Evolutionary conservation across 371 early-diverging fungal genomes (phyloP).

Genomic region (Umbelopsis sp.): DNA sequence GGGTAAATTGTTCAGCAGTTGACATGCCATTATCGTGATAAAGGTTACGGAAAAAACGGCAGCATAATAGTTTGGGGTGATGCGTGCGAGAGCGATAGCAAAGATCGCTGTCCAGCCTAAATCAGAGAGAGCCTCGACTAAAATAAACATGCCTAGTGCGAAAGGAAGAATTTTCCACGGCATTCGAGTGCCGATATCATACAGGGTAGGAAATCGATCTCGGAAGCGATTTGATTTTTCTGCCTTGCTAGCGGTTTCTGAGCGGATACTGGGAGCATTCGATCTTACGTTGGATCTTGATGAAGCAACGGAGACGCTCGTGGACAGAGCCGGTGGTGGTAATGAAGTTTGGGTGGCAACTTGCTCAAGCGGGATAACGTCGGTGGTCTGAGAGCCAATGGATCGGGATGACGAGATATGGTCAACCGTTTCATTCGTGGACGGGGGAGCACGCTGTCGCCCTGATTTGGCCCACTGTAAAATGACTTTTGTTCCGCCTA

Average conservation of each 20-base stretch:
- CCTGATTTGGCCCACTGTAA: neutral
- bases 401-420: neutral
- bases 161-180: conserved; percentile 82
- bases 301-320: neutral
- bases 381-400: conserved; percentile 5
- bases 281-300: neutral
- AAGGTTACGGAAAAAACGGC: conserved; percentile 69
- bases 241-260: neutral
- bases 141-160: conserved; percentile 82
- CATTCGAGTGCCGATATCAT: conserved; percentile 60
- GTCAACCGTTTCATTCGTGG: neutral
- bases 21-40: conserved; percentile 72
- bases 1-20: conserved; percentile 82
- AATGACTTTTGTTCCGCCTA: conserved; percentile 6
- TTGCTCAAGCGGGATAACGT: neutral
- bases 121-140: conserved; percentile 69
- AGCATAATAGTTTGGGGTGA: conserved; percentile 57
- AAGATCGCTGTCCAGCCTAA: conserved; percentile 75
- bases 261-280: neutral
- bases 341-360: neutral
- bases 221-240: neutral
- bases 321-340: conserved; percentile 14
- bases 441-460: no score
- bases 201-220: conserved; percentile 50
- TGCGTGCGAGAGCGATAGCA: conserved; percentile 56